Evolutionary conservation across 2,329 filamentous ascomycete species (phyloP), one percentile per base, ranked within the genome.

Genomic region (Ustulina deusta): DNA sequence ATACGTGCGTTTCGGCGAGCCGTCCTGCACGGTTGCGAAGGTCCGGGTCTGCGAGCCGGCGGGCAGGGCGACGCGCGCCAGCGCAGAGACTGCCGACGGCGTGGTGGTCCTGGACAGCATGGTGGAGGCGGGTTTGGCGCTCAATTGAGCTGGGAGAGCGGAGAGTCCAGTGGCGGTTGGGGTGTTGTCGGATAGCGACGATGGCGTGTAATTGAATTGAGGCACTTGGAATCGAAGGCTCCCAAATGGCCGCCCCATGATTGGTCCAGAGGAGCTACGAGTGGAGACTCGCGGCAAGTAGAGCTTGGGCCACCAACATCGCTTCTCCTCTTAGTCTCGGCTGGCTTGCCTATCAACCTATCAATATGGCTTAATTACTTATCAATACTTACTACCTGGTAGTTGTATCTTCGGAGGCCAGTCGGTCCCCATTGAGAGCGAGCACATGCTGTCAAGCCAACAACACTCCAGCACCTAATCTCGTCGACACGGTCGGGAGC

Each of bases 21-120:
- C 86, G 81, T 94, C 92, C 80, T 93, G 90, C 74, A 94, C 91
- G 69, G 92, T 93, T 77, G 93, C 93, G 83, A 97, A 91, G 74
- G 87, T 87, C 80, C 95, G 90, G 78, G 81, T 82, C 79, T 89
- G 87, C 74, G 83, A 81, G 78, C 78, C 74, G 65, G 72, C 67
- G 27, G 70, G 75, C 44, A 74, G 72, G 66, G 72, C 77, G 70
- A 78, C 78, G 71, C 80, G 80, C 70, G 81, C 78, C 65, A 83
- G 71, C 66, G 78, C 77, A 69, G 81, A 80, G 73, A 78, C 80
- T 74, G 78, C 78, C 71, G 79, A 77, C 71, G 81, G 78, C 70
- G 78, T 78, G 66, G 81, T 76, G 38, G 81, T 81, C 77, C 81
- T 79, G 58, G 81, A 83, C 77, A 83, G 77, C 81, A 83, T 83